Conservation (phyloP, 2,329 filamentous ascomycete species). For the Fusarium continuum region DNA sequence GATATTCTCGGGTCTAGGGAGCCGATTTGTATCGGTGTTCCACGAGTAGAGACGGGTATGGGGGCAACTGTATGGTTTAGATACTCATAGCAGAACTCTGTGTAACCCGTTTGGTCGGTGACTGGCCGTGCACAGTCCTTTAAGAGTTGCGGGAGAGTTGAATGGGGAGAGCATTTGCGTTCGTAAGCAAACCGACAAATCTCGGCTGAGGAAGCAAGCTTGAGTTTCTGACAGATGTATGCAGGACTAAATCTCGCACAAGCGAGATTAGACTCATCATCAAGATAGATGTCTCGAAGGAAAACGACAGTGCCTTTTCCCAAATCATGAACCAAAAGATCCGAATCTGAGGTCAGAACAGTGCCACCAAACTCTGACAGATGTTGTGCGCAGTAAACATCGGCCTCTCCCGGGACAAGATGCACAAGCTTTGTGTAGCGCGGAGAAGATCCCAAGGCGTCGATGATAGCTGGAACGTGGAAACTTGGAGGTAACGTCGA, state of each 20-base stretch:
- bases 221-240: slow-evolving; percentile 55
- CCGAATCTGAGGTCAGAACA: slow-evolving; percentile 86
- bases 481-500: slow-evolving; percentile 68
- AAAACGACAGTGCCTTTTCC: slow-evolving; percentile 73
- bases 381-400: slow-evolving; percentile 77
- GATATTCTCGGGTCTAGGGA: slow-evolving; percentile 52
- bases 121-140: slow-evolving; percentile 40
- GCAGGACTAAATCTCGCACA: slow-evolving; percentile 46
- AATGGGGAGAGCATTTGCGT: slow-evolving; percentile 42
- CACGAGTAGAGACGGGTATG: slow-evolving; percentile 25
- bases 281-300: slow-evolving; percentile 68
- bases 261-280: slow-evolving; percentile 37
- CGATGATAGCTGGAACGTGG: slow-evolving; percentile 79
- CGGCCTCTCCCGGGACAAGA: slow-evolving; percentile 85
- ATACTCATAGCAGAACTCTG: slow-evolving; percentile 48
- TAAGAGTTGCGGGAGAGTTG: slow-evolving; percentile 45
- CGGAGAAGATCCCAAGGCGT: slow-evolving; percentile 65
- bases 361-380: slow-evolving; percentile 63
- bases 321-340: slow-evolving; percentile 80
- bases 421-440: slow-evolving; percentile 55
- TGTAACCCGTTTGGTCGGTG: slow-evolving; percentile 38
- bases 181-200: slow-evolving; percentile 51
- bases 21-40: slow-evolving; percentile 22
- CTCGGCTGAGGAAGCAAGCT: slow-evolving; percentile 46
- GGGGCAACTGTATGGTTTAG: slow-evolving; percentile 32